phyloP scores from a whole-genome alignment of 2,329 filamentous ascomycete genomes.

The Fusarium pseudograminearum region DNA sequence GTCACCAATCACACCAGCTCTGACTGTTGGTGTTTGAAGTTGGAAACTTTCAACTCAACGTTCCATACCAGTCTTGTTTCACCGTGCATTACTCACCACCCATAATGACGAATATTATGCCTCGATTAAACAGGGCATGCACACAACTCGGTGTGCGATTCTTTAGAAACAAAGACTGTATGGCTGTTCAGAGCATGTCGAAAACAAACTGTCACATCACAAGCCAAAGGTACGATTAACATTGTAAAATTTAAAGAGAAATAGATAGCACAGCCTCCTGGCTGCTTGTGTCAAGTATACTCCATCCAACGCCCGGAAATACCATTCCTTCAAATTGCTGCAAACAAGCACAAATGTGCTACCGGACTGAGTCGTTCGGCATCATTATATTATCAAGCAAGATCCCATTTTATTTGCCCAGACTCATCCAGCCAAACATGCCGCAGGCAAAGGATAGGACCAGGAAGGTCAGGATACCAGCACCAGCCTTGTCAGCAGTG shows the following conservation, averaged over 20 bases:
- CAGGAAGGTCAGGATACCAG: constrained; percentile 61
- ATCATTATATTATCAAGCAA: constrained; percentile 20
- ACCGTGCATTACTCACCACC: background rate
- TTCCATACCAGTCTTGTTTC: constrained; percentile 7
- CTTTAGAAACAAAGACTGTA: background rate
- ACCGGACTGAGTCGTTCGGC: constrained; percentile 16
- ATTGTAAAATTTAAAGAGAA: constrained; percentile 25
- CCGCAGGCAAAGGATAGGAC: constrained; percentile 56
- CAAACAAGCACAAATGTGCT: constrained; percentile 28
- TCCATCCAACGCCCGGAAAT: constrained; percentile 45
- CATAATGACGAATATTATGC: background rate
- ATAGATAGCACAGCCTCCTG: constrained; percentile 39
- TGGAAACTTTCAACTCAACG: background rate
- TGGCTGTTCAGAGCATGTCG: background rate
- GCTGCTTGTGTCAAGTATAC: constrained; percentile 35
- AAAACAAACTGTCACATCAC: background rate
- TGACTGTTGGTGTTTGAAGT: constrained; percentile 15
- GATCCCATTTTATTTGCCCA: constrained; percentile 48
- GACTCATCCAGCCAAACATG: constrained; percentile 63
- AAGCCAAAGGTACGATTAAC: background rate
- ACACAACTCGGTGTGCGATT: background rate
- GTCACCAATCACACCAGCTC: background rate
- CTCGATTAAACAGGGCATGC: background rate
- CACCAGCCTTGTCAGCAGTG: constrained; percentile 60
- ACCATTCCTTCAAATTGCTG: constrained; percentile 34